These are phyloP conservation scores for Plantago ovata DNA, from an alignment of 257 asterid species.

Conservation along the genomic window DNA sequence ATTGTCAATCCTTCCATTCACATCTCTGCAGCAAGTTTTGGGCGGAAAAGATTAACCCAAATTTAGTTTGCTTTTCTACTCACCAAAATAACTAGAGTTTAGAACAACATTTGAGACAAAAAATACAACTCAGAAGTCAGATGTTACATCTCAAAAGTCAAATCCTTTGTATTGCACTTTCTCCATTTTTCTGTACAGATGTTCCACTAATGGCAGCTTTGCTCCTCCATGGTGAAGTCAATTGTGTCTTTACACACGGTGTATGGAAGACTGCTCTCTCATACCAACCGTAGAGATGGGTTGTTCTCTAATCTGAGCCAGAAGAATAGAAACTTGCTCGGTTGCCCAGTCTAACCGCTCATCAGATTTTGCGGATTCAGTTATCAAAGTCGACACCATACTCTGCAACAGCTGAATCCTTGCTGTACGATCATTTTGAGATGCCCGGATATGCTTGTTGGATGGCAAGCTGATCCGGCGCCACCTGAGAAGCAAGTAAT, in stretches of 20 bases:
- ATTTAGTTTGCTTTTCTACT: too few species aligned
- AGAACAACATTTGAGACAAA: too few species aligned
- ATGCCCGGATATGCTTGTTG: constrained; percentile 34
- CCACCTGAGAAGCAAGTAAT: constrained; percentile 77
- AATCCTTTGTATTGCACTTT: too few species aligned
- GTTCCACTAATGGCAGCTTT: too few species aligned
- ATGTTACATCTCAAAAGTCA: too few species aligned
- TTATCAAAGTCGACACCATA: constrained; percentile 63
- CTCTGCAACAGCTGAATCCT: constrained; percentile 76
- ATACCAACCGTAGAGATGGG: constrained; percentile 49
- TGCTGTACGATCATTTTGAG: constrained; percentile 49
- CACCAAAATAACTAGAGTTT: too few species aligned
- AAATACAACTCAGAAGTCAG: too few species aligned
- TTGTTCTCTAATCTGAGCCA: constrained; percentile 66
- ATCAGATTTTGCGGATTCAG: constrained; percentile 70
- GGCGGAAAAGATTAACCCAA: too few species aligned
- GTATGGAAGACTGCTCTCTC: constrained; percentile 46
- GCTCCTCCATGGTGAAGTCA: neutral
- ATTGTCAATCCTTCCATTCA: too few species aligned
- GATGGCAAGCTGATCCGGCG: constrained; percentile 51
- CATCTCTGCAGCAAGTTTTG: too few species aligned
- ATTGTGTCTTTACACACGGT: constrained; percentile 23
- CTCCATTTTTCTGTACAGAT: too few species aligned
- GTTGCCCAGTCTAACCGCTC: constrained; percentile 80
- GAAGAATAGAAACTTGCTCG: constrained; percentile 63